These are phyloP conservation scores for Pichia nanzhaoensis DNA, from an alignment of 805 yeast species.

Conservation along the genomic window DNA sequence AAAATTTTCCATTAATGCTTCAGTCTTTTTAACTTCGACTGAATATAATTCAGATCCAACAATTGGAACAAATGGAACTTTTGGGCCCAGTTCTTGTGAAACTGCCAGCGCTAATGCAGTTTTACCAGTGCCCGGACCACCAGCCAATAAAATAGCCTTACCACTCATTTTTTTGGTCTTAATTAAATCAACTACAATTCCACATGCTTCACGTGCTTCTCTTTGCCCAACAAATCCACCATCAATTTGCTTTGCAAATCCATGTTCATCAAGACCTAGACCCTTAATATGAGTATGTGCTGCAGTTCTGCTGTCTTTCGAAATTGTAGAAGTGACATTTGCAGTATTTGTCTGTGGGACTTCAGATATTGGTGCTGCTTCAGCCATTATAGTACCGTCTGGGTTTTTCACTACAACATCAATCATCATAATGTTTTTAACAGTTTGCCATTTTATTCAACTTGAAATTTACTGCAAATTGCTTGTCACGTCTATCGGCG, in stretches of 20 bases:
- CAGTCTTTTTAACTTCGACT: conserved; percentile 89
- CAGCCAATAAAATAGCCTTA: conserved; percentile 90
- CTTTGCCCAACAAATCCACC: conserved; percentile 98
- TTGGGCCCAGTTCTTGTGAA: conserved; percentile 61
- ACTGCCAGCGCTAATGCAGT: conserved; percentile 97
- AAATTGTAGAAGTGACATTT: conserved; percentile 13
- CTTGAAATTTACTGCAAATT: too few species aligned
- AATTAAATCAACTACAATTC: conserved; percentile 86
- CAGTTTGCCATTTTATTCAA: too few species aligned
- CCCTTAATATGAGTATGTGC: conserved; percentile 99
- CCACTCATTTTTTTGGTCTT: conserved; percentile 95
- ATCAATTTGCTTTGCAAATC: conserved; percentile 70
- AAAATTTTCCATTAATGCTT: conserved; percentile 92
- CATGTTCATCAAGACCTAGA: conserved; percentile 87
- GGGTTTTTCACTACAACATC: background rate
- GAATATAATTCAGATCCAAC: conserved; percentile 93
- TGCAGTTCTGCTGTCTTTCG: conserved; percentile 40
- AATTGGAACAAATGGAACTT: conserved; percentile 91
- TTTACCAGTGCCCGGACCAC: conserved; percentile 98
- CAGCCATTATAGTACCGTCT: conserved; percentile 2
- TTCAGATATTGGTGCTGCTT: background rate
- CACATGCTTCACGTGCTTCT: conserved; percentile 90
- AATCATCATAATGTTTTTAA: too few species aligned
- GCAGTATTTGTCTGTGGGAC: conserved; percentile 8
- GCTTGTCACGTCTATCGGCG: too few species aligned